Evolutionary conservation across 805 yeast species (phyloP), one percentile per base, ranked within the genome.

Genomic region (Candida schatavii): DNA sequence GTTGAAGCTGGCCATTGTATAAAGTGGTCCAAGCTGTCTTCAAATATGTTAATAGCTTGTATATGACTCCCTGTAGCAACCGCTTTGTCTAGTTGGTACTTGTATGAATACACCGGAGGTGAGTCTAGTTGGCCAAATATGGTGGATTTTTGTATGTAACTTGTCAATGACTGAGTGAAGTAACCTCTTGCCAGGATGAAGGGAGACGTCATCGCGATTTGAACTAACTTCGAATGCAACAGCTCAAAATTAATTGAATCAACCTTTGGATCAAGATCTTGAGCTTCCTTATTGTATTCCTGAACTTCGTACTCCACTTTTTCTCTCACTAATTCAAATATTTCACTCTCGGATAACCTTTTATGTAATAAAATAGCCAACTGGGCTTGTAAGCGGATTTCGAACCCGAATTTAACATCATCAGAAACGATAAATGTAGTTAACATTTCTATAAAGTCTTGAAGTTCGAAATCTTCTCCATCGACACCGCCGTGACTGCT

Each of bases 11-110:
- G 30, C 71, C 71, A 66, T 25, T 54, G 51, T 4, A 43, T 43
- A 20, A 37, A 45, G 1, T 48, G 35, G 6, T 44, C 40, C 13
- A 62, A 29, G 46, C 73, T 68, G 37, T 64, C 59, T 13, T 61
- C 60, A 41, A 66, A 70, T 9, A 64, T 40, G 18, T 54, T 41
- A 6, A 52, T 35, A 1, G 73, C 73, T 26, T 41, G 36, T 1
- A 45, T 40, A 27, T 45, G 37, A 33, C 65, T 54, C 10, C 47
- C 37, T 2, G 11, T 6, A 9, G 35, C 22, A 17, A 65, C 52
- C 1, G 66, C 62, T 15, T 43, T 40, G 35, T 66, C 72, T 5
- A 69, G 46, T 30, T 63, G 43, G 28, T 49, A 39, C 43, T 62
- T 64, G 49, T 52, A 67, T 1, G 62, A 53, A 19, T 50, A 34